Base-by-base conservation (phyloP, 2,329 filamentous ascomycete species). In the Ceratocystis lukuohia region DNA sequence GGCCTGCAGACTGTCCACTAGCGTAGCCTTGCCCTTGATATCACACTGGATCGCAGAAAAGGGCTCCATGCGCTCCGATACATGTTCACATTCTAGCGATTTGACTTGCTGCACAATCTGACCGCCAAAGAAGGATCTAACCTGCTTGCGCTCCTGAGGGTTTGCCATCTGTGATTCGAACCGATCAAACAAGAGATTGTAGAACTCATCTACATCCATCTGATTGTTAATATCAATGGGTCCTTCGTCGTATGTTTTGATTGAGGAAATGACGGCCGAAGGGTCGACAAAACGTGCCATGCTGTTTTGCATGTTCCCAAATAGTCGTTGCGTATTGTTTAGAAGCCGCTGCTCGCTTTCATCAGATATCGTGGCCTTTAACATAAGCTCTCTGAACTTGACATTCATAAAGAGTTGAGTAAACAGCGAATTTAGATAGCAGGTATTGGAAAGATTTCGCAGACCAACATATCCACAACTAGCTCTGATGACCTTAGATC, bases 171-270 rank as follows among this genome's bases (percentile, higher is more conserved):
- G 90, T 7, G 84, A 83, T 73, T 99, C 95, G 83, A 91, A 91
- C 30, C 91, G 84, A 74, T 96, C 91, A 71, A 97, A 94, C 0
- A 99, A 81, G 3, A 96, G 81, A 72, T 94, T 96, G 77, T 95
- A 97, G 74, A 97, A 99, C 74, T 96, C 92, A 71, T 97, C 94
- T 4, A 96, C 94, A 73, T 99, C 94, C 90, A 99, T 97, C 75
- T 99, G 94, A 68, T 89, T 85, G 66, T 87, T 85, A 30, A 95
- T 87, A 74, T 97, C 91, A 69, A 99, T 95, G 17, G 84, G 80
- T 1, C 85, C 82, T 67, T 91, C 88, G 45, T 96, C 90, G 67
- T 92, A 93, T 0, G 88, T 93, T 71, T 85, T 87, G 71, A 97
- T 90, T 50, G 85, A 87, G 44, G 80, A 80, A 15, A 94, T 88